Evolutionary conservation across 1,139 yeast species (phyloP).

Genomic region (Debaryomycetaceae sp.): DNA sequence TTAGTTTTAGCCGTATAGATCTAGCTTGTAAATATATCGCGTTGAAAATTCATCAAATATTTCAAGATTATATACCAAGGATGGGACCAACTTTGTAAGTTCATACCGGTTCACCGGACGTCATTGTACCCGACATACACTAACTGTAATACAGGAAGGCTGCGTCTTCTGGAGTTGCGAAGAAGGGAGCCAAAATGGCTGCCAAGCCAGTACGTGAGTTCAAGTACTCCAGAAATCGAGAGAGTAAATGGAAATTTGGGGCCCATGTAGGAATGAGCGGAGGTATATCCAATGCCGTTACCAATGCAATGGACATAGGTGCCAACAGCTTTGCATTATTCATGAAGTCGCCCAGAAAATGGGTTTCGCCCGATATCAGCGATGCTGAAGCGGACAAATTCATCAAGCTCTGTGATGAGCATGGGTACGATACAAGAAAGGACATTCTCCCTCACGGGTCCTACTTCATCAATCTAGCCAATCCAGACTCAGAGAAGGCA

Average conservation of each 20-base stretch:
- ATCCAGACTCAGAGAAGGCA: slow-evolving; percentile 80
- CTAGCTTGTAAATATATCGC: background rate
- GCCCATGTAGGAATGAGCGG: slow-evolving; percentile 79
- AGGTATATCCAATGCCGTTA: slow-evolving; percentile 71
- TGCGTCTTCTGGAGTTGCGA: slow-evolving; percentile 2
- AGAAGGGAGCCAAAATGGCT: slow-evolving; percentile 9
- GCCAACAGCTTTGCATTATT: slow-evolving; percentile 88
- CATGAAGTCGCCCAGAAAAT: slow-evolving; percentile 83
- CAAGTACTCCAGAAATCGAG: slow-evolving; percentile 19
- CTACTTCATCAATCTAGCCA: slow-evolving; percentile 86
- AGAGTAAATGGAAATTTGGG: slow-evolving; percentile 55
- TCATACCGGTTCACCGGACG: background rate
- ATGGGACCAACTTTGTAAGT: slow-evolving; percentile 2
- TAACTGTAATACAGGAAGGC: slow-evolving; percentile 1
- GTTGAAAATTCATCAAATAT: background rate
- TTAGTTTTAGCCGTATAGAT: background rate
- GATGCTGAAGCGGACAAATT: slow-evolving; percentile 67
- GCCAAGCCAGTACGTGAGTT: slow-evolving; percentile 9
- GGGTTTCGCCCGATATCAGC: slow-evolving; percentile 80
- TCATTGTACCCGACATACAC: background rate
- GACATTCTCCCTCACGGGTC: slow-evolving; percentile 94
- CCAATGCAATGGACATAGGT: slow-evolving; percentile 73
- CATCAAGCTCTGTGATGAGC: slow-evolving; percentile 54
- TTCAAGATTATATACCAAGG: background rate
- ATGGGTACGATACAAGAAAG: slow-evolving; percentile 67